A percentile compares a stretch with the other conserved stretches of the same genome.
phyloP scores from a whole-genome alignment of 169 alveolate species.

The Perkinsus olseni region DNA sequence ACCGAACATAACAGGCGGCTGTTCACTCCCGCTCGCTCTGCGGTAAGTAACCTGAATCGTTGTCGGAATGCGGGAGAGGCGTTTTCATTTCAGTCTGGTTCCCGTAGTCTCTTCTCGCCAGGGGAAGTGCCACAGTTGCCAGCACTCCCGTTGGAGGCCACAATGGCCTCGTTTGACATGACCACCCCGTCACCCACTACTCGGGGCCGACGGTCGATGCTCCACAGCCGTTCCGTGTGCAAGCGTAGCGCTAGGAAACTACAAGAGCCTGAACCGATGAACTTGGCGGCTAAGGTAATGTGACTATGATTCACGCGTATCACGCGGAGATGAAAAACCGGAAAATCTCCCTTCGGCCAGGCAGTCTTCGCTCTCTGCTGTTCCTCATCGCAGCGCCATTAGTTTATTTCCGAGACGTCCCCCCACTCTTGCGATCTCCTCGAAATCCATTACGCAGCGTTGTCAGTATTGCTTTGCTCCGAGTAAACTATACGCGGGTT shows the following conservation, averaged over 20 bases:
- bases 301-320: neutral
- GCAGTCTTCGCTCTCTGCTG: no score
- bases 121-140: neutral
- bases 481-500: no score
- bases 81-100: neutral
- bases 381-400: no score
- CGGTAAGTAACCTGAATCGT: neutral
- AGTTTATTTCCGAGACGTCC: no score
- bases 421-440: no score
- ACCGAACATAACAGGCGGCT: neutral
- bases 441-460: no score
- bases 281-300: neutral
- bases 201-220: neutral
- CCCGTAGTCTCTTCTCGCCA: neutral
- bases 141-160: neutral
- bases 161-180: neutral
- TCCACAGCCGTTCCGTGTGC: neutral
- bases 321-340: no score
- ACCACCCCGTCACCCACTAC: neutral
- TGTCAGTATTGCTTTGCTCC: no score
- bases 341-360: no score
- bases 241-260: neutral
- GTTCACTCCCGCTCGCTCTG: neutral
- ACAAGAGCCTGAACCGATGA: neutral
- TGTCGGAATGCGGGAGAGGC: neutral